Conservation (phyloP, 306 rosid species). For the Vachellia pachyceras region DNA sequence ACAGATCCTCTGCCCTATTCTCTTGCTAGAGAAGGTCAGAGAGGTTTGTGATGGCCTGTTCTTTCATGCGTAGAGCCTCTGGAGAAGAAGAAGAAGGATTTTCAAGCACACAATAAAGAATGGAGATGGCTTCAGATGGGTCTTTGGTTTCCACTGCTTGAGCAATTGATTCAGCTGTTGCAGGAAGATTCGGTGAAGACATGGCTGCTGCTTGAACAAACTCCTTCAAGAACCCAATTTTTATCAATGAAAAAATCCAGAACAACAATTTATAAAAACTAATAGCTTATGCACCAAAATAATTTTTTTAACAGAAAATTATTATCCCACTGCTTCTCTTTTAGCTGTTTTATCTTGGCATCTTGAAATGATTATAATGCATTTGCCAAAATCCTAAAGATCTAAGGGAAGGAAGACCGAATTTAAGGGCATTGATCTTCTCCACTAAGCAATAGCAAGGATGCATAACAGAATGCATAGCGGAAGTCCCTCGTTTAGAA, state of each 20-base stretch:
- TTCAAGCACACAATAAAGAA: constrained; percentile 74
- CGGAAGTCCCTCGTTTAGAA: background rate
- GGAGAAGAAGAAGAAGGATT: constrained; percentile 85
- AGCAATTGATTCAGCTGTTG: constrained; percentile 73
- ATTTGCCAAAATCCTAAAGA: background rate
- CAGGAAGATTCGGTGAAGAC: constrained; percentile 81
- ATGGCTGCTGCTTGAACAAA: constrained; percentile 46
- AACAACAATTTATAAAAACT: constrained; percentile 11
- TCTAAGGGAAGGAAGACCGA: background rate
- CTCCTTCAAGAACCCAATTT: constrained; percentile 45
- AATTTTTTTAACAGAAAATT: constrained; percentile 10
- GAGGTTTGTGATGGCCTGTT: constrained; percentile 81
- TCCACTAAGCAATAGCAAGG: background rate
- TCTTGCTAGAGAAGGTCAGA: constrained; percentile 81
- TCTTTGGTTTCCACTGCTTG: constrained; percentile 75
- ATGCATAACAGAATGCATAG: background rate
- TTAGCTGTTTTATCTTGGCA: too few relatives aligned
- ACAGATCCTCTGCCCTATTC: constrained; percentile 87
- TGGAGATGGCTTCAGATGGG: constrained; percentile 74
- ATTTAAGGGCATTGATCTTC: constrained; percentile 9
- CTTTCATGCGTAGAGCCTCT: constrained; percentile 84
- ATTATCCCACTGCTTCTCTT: background rate
- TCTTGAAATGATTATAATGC: constrained; percentile 4
- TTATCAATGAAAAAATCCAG: constrained; percentile 32
- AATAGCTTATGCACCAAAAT: background rate